phyloP scores from a whole-genome alignment of 2,329 filamentous ascomycete species.

The Alternaria brassicae region DNA sequence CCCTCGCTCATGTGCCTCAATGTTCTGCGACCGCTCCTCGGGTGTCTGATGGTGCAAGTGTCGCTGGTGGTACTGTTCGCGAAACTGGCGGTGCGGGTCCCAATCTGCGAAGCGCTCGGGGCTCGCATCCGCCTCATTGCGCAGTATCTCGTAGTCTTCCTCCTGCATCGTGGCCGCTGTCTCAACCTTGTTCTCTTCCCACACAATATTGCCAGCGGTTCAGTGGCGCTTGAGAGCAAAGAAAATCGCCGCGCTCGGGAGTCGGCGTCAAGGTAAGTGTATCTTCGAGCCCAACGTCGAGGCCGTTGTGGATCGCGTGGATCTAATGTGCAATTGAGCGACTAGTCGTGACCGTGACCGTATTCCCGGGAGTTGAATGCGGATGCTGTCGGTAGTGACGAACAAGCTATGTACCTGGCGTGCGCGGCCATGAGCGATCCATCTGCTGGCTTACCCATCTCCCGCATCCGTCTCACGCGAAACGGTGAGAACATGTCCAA shows the following conservation, averaged over 20 bases:
- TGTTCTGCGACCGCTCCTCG: constrained; percentile 15
- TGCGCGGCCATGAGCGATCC: not conserved
- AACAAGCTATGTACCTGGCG: not conserved
- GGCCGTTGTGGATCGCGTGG: constrained; percentile 13
- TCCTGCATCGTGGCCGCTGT: constrained; percentile 36
- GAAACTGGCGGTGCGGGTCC: constrained; percentile 39
- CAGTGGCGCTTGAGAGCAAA: not conserved
- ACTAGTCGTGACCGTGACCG: constrained; percentile 8
- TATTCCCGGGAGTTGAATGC: constrained; percentile 4
- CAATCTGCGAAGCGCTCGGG: constrained; percentile 37
- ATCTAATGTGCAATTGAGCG: constrained; percentile 8
- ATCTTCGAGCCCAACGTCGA: constrained; percentile 15
- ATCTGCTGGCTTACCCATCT: not conserved
- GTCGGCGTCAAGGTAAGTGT: not conserved
- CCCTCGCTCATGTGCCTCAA: constrained; percentile 9
- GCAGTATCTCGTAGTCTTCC: constrained; percentile 39
- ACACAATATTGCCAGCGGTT: not conserved
- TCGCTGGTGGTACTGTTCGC: constrained; percentile 31
- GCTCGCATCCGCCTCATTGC: constrained; percentile 39
- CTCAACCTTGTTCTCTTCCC: not conserved
- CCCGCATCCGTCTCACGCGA: not conserved
- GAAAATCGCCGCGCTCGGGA: constrained; percentile 1
- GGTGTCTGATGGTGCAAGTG: constrained; percentile 29
- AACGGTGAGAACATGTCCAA: not conserved
- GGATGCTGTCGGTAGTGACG: not conserved